These are phyloP conservation scores for Huntiella bhutanensis DNA, from an alignment of 2,329 filamentous ascomycete genomes.

Conservation along the genomic window DNA sequence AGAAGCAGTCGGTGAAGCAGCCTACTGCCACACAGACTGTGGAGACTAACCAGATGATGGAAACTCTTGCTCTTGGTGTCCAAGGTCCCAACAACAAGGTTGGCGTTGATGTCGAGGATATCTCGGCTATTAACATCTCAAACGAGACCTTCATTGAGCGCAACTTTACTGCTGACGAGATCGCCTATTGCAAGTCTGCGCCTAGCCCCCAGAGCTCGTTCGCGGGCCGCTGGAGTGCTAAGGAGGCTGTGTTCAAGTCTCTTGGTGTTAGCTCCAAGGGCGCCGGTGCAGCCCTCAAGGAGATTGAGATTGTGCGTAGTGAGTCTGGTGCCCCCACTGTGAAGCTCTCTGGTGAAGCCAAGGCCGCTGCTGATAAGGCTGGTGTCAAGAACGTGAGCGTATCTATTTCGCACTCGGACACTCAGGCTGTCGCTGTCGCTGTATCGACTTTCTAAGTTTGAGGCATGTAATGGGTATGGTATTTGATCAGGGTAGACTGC, in stretches of 20 bases:
- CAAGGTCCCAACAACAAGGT: conserved; percentile 55
- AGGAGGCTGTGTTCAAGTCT: conserved; percentile 97
- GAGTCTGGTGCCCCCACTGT: conserved; percentile 70
- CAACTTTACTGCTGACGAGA: conserved; percentile 78
- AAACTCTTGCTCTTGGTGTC: conserved; percentile 51
- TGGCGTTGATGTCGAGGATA: conserved; percentile 84
- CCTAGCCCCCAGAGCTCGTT: conserved; percentile 75
- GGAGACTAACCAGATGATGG: conserved; percentile 56
- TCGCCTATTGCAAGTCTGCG: conserved; percentile 67
- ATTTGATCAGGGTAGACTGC: neutral
- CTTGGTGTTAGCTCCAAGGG: conserved; percentile 74
- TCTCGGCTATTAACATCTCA: conserved; percentile 71
- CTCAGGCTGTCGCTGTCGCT: conserved; percentile 85
- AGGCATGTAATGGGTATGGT: neutral
- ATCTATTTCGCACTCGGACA: conserved; percentile 90
- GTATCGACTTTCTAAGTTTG: conserved; percentile 52
- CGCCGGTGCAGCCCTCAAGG: conserved; percentile 73
- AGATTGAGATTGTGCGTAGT: conserved; percentile 80
- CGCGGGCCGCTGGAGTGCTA: conserved; percentile 88
- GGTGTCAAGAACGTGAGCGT: conserved; percentile 79
- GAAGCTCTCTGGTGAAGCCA: conserved; percentile 70
- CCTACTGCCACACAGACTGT: conserved; percentile 30
- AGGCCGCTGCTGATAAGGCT: conserved; percentile 63
- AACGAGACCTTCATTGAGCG: conserved; percentile 89
- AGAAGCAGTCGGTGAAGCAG: conserved; percentile 42